Conservation (phyloP, 371 early-diverging fungal species). For the Mortierella sp. region DNA sequence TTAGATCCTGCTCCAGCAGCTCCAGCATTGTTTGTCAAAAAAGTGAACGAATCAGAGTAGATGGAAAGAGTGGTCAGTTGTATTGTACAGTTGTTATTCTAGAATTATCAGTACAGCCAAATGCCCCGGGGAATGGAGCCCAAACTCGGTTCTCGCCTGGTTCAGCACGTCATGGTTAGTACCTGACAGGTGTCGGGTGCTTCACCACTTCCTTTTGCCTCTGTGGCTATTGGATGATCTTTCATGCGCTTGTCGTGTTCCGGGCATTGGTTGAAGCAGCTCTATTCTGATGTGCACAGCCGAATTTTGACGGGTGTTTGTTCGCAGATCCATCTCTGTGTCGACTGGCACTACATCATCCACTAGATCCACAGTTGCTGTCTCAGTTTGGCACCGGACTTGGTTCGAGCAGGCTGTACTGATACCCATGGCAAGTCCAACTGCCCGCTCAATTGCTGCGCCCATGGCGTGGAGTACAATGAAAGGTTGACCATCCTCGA, state of each 20-base stretch:
- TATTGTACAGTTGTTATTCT: too few relatives aligned
- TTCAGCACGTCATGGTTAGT: too few relatives aligned
- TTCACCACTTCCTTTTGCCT: constrained; percentile 18
- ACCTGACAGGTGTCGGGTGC: too few relatives aligned
- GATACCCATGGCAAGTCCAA: constrained; percentile 45
- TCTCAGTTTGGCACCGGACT: constrained; percentile 51
- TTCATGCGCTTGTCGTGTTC: constrained; percentile 24
- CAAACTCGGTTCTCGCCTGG: too few relatives aligned
- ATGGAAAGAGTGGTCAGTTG: too few relatives aligned
- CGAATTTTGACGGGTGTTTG: constrained; percentile 44
- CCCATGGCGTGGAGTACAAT: constrained; percentile 47
- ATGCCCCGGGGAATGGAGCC: too few relatives aligned
- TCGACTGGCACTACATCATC: constrained; percentile 44
- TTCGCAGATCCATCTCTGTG: constrained; percentile 40
- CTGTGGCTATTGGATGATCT: constrained; percentile 4
- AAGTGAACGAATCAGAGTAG: too few relatives aligned
- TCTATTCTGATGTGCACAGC: constrained; percentile 49
- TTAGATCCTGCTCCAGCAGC: too few relatives aligned
- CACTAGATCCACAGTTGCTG: constrained; percentile 37
- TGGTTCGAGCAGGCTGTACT: constrained; percentile 42
- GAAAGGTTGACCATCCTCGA: constrained; percentile 41
- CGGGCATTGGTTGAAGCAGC: constrained; percentile 47
- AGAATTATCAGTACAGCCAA: too few relatives aligned
- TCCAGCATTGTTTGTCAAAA: too few relatives aligned
- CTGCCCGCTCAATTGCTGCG: constrained; percentile 47